Conservation (phyloP, 306 rosid species). For the Quercus dentata region DNA sequence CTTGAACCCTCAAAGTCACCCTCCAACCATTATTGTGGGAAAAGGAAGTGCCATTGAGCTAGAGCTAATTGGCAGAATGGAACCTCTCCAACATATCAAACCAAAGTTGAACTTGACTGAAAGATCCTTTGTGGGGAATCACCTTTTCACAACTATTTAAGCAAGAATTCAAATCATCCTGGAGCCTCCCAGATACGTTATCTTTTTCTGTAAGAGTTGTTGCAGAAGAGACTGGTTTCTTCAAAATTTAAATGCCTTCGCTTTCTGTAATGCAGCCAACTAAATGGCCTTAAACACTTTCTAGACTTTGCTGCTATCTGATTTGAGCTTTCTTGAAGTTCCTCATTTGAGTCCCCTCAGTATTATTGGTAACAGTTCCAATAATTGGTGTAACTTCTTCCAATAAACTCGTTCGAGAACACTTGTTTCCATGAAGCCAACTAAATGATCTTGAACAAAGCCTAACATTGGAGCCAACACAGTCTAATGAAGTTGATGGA, state of each 20-base stretch:
- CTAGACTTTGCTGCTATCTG: constrained; percentile 25
- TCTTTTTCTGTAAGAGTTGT: constrained; percentile 15
- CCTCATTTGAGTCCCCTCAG: constrained; percentile 21
- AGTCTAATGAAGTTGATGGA: background rate
- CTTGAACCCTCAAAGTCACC: too few species aligned
- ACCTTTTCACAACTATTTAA: constrained; percentile 38
- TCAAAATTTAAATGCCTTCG: constrained; percentile 35
- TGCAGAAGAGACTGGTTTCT: constrained; percentile 20
- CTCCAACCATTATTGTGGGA: too few species aligned
- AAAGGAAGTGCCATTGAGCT: too few species aligned
- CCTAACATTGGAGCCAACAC: constrained; percentile 14
- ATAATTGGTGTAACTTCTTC: constrained; percentile 23
- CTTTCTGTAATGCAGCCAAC: constrained; percentile 65
- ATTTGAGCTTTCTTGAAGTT: constrained; percentile 20
- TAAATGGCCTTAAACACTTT: constrained; percentile 64
- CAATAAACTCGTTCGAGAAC: constrained; percentile 17
- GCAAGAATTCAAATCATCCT: constrained; percentile 14
- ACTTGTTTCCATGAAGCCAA: constrained; percentile 22
- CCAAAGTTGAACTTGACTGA: background rate
- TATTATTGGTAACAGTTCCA: constrained; percentile 3
- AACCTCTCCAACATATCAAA: background rate
- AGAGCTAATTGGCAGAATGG: too few species aligned
- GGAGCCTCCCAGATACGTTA: constrained; percentile 26
- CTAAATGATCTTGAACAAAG: constrained; percentile 19
- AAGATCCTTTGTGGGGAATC: constrained; percentile 13